phyloP scores from a whole-genome alignment of 805 yeast genomes.

The Priceomyces fermenticarens region DNA sequence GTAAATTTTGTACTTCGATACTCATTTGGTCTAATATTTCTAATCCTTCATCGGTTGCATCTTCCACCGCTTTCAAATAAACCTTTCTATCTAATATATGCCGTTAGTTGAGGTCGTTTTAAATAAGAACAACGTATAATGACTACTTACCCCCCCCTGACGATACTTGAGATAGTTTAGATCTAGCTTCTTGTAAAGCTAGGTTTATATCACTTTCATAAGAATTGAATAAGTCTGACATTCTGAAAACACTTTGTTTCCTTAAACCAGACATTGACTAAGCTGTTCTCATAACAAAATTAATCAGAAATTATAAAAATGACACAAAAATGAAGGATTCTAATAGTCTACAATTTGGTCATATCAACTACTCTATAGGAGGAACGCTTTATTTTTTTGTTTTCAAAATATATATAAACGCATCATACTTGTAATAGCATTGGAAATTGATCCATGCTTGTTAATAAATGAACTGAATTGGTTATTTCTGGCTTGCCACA shows the following conservation, averaged over 20 bases:
- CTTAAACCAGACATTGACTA: too few relatives aligned
- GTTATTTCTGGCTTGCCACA: conserved; percentile 37
- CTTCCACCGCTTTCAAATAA: conserved; percentile 59
- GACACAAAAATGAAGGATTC: too few relatives aligned
- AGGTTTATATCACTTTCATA: conserved; percentile 73
- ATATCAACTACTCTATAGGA: too few relatives aligned
- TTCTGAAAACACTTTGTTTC: conserved; percentile 6
- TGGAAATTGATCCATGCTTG: too few relatives aligned
- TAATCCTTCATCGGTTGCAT: conserved; percentile 72
- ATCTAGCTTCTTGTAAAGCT: conserved; percentile 65
- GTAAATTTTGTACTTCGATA: conserved; percentile 78
- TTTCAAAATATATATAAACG: too few relatives aligned
- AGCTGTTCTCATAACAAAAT: too few relatives aligned
- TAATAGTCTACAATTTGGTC: too few relatives aligned
- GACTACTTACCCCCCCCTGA: conserved; percentile 38
- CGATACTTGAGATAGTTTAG: conserved; percentile 56
- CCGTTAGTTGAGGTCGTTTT: not conserved
- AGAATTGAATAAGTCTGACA: conserved; percentile 55
- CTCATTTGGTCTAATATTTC: conserved; percentile 85
- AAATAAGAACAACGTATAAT: too few relatives aligned
- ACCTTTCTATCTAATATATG: conserved; percentile 45
- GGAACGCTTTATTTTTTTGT: too few relatives aligned
- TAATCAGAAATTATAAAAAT: too few relatives aligned
- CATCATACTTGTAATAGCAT: too few relatives aligned
- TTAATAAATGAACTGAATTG: too few relatives aligned